A percentile compares a stretch with the other conserved stretches of the same genome.
phyloP scores from a whole-genome alignment of 1,284 basidiomycete genomes.

The Malassezia dermatis region DNA sequence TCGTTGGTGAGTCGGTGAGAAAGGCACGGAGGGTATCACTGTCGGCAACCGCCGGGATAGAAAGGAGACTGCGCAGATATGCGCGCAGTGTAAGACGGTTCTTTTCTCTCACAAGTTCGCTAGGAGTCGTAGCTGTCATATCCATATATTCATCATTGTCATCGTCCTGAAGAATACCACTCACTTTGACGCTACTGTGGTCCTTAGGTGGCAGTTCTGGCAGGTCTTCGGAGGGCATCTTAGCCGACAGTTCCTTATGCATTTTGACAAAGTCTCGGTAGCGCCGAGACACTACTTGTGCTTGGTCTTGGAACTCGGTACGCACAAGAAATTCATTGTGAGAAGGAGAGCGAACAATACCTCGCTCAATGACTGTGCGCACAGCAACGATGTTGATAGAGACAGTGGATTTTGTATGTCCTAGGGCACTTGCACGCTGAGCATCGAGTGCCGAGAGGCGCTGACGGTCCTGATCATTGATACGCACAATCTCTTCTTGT shows the following conservation, averaged over 20 bases:
- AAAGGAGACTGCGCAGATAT: conserved; percentile 71
- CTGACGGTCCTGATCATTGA: conserved; percentile 29
- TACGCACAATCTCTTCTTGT: conserved; percentile 40
- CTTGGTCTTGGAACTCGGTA: conserved; percentile 59
- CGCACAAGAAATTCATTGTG: conserved; percentile 76
- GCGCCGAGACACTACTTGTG: conserved; percentile 72
- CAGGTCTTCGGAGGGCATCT: conserved; percentile 34
- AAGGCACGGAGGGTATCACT: conserved; percentile 79
- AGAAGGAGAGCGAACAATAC: conserved; percentile 26
- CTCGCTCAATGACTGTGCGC: conserved; percentile 30
- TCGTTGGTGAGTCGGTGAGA: conserved; percentile 66
- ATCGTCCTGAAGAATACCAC: conserved; percentile 11
- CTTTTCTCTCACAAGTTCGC: conserved; percentile 58
- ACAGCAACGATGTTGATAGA: conserved; percentile 44
- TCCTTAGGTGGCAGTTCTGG: conserved; percentile 35
- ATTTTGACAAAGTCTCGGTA: conserved; percentile 76
- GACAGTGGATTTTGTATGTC: background rate
- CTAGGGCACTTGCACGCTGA: conserved; percentile 16
- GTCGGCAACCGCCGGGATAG: conserved; percentile 62
- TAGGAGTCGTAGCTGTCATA: conserved; percentile 33
- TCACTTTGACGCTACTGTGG: conserved; percentile 25
- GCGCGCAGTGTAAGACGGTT: conserved; percentile 87
- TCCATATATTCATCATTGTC: background rate
- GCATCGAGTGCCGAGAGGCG: conserved; percentile 29
- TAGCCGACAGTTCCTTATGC: conserved; percentile 32